phyloP scores from a whole-genome alignment of 352 stramenopile species.

The Pythium oligandrum region DNA sequence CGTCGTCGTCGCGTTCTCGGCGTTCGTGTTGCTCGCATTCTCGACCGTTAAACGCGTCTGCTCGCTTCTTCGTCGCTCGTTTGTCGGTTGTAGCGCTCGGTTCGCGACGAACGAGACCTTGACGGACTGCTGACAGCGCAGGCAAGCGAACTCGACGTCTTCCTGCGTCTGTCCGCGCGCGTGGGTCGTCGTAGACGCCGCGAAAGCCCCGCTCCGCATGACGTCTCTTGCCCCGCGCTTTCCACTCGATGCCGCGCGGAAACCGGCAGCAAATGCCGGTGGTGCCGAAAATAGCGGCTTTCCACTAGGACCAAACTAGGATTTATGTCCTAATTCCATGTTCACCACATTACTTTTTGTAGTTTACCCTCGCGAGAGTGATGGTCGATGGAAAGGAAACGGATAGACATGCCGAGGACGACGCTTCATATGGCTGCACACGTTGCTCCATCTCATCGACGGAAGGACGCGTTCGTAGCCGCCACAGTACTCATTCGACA shows the following conservation, averaged over 20 bases:
- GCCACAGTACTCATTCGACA: too few species aligned
- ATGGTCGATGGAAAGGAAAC: too few species aligned
- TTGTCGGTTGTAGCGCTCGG: not conserved
- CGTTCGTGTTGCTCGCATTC: not conserved
- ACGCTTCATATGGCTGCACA: too few species aligned
- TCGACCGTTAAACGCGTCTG: not conserved
- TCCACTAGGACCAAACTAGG: not conserved
- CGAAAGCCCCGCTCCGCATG: not conserved
- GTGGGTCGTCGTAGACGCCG: conserved; percentile 8
- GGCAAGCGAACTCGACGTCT: conserved; percentile 22
- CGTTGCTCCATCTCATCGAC: too few species aligned
- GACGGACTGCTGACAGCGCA: conserved; percentile 21
- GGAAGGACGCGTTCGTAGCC: too few species aligned
- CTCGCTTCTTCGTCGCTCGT: not conserved
- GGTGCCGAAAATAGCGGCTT: not conserved
- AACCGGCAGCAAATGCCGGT: not conserved
- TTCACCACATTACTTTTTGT: too few species aligned
- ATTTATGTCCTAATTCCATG: too few species aligned
- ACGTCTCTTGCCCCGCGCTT: not conserved
- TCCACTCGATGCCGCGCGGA: not conserved
- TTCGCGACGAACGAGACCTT: conserved; percentile 14
- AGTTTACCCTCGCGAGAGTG: too few species aligned
- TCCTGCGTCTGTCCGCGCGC: conserved; percentile 10
- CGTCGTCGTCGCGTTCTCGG: not conserved
- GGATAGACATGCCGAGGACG: too few species aligned